Base-by-base conservation (phyloP, 139 green algal species). In the Mychonastes homosphaera region DNA sequence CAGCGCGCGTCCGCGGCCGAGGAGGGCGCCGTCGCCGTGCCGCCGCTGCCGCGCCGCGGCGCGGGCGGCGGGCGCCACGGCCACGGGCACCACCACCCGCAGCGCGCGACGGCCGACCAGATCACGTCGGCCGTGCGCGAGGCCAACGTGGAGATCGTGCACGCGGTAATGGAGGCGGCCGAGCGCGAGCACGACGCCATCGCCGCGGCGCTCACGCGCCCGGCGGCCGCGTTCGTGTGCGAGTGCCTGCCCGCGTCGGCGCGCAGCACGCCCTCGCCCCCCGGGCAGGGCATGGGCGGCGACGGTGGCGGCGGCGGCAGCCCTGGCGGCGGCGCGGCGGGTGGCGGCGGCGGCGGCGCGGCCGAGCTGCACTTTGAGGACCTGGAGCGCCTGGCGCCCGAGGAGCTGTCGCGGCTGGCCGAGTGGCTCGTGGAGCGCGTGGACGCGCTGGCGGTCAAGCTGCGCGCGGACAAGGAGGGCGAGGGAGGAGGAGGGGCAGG, bases 351-450 rank as follows among this genome's bases (percentile, higher is more conserved):
- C 23, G 6, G 10, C 19, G n/a, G n/a, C n/a, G n/a, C n/a, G 13
- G 58, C 49, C 0, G 82, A 93, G 64, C 72, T 91, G 21, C 56
- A 69, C 39, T 84, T 74, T 64, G 85, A 90, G 59, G 85, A 94
- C 70, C 67, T 94, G 56, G 81, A 90, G 26, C 81, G 75, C 61
- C 60, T 94, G 39, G 41, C 56, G 12, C 41, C 62, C 16, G 76
- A 79, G n/a, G 80, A 85, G 29, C 61, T 83, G 8, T 45, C 64
- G 26, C 67, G 69, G n/a, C 83, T 93, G 30, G 69, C 73, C 19
- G 83, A 93, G 69, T 93, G 79, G 78, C 66, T 93, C 26, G 87
- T 75, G 1, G 84, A 93, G 58, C 88, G 88, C 67, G 77, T 93
- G 41, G 84, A 93, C 50, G 68, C 77, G 13, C 75, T 93, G 23